Evolutionary conservation across 768 basidiomycete genomes (phyloP).

Genomic region (Boletus insuetus): DNA sequence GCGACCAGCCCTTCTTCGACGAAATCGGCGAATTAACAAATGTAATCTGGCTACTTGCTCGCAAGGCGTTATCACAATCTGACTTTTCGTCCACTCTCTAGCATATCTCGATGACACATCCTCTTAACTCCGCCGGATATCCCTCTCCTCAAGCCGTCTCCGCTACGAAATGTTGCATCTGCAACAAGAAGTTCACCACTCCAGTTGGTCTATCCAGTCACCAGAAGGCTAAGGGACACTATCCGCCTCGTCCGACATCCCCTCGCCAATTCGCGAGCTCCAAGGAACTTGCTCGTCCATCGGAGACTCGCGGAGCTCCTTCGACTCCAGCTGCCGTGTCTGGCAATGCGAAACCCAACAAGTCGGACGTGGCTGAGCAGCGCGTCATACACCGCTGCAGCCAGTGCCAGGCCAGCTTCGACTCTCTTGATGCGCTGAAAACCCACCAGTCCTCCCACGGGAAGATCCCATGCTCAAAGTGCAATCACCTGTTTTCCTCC

Average conservation of each 20-base stretch:
- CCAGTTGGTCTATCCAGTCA: slow-evolving; percentile 15
- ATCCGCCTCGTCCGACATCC: slow-evolving; percentile 6
- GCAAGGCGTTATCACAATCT: background rate
- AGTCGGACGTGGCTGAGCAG: slow-evolving; percentile 1
- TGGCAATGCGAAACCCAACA: background rate
- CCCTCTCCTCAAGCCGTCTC: slow-evolving; percentile 3
- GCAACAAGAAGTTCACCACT: slow-evolving; percentile 27
- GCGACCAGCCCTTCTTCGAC: slow-evolving; percentile 23
- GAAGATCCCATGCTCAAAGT: slow-evolving; percentile 26
- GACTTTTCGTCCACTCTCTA: slow-evolving; percentile 4
- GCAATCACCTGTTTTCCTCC: slow-evolving; percentile 17
- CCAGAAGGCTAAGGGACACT: slow-evolving; percentile 25
- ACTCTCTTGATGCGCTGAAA: slow-evolving; percentile 18
- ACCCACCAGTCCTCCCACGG: slow-evolving; percentile 18
- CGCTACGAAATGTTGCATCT: slow-evolving; percentile 21
- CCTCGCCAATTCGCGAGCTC: background rate
- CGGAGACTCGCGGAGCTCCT: slow-evolving; percentile 3
- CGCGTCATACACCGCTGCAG: slow-evolving; percentile 13
- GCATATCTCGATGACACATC: slow-evolving; percentile 24
- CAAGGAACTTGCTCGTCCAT: background rate
- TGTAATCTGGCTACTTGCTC: slow-evolving; percentile 8
- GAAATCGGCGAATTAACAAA: slow-evolving; percentile 16
- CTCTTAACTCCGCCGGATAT: background rate
- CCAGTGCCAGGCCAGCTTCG: slow-evolving; percentile 19
- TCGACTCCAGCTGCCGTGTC: background rate